Conservation (phyloP, 164 flowering plant genomes). For the Chimonanthus salicifolius region DNA sequence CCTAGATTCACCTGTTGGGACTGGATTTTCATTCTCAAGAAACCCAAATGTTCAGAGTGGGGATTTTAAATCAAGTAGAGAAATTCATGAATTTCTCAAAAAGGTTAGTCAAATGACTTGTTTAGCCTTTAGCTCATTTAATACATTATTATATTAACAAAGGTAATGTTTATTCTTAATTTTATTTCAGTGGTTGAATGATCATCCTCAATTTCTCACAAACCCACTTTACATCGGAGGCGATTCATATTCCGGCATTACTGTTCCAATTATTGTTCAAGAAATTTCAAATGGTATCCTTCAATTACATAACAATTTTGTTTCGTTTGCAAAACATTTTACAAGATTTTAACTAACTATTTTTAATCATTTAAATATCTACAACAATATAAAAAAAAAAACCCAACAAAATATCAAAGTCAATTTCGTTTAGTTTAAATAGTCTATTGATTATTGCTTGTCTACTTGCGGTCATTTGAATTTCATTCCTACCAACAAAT, state of each 20-base stretch:
- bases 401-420: too few relatives aligned
- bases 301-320: neutral
- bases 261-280: constrained; percentile 21
- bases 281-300: constrained; percentile 18
- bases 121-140: too few relatives aligned
- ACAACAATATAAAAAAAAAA: too few relatives aligned
- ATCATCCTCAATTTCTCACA: constrained; percentile 17
- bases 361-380: too few relatives aligned
- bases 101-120: constrained; percentile 14
- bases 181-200: constrained; percentile 23
- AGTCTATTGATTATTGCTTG: too few relatives aligned
- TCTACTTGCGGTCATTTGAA: too few relatives aligned
- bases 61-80: constrained; percentile 7
- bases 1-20: constrained; percentile 16
- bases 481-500: too few relatives aligned
- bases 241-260: constrained; percentile 30
- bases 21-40: too few relatives aligned
- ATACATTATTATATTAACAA: too few relatives aligned
- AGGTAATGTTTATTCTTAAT: neutral
- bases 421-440: too few relatives aligned
- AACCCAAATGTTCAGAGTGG: constrained; percentile 2
- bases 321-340: too few relatives aligned
- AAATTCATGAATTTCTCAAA: constrained; percentile 11
- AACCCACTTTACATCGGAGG: constrained; percentile 30
- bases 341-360: too few relatives aligned